phyloP scores from a whole-genome alignment of 768 basidiomycete species.

The Leccinum rimulosum region DNA sequence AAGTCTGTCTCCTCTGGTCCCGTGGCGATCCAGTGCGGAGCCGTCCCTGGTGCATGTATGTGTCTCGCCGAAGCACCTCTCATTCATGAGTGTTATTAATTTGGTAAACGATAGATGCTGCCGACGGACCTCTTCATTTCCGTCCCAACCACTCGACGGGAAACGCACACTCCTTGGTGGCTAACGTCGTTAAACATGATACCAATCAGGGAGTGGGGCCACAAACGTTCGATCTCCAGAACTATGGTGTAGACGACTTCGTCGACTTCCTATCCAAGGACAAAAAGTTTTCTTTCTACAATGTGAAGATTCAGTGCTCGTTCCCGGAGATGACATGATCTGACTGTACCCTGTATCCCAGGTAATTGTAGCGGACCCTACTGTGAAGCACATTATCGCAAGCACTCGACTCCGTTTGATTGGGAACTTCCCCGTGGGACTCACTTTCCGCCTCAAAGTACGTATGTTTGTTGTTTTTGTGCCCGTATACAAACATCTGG shows the following conservation, averaged over 20 bases:
- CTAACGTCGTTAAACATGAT: background rate
- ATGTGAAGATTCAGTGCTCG: background rate
- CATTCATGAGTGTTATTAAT: background rate
- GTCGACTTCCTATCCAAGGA: background rate
- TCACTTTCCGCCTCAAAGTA: background rate
- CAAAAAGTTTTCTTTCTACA: background rate
- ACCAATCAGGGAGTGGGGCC: too few relatives aligned
- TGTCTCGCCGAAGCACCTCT: background rate
- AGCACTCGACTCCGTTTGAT: slow-evolving; percentile 9
- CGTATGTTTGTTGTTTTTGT: background rate
- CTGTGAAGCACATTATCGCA: slow-evolving; percentile 1
- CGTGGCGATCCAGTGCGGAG: too few relatives aligned
- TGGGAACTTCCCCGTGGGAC: background rate
- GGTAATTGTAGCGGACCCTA: slow-evolving; percentile 11
- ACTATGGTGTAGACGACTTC: background rate
- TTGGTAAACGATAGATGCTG: background rate
- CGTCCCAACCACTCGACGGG: slow-evolving; percentile 4
- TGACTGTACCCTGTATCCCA: background rate
- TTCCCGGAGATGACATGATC: background rate
- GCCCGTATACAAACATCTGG: too few relatives aligned
- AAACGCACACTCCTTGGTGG: slow-evolving; percentile 7
- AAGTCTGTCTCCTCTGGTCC: background rate
- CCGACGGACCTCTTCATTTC: background rate
- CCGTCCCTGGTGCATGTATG: background rate
- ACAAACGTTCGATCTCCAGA: background rate